Conservation (phyloP, 192 early-diverging fungal species). For the Thamnidium elegans region DNA sequence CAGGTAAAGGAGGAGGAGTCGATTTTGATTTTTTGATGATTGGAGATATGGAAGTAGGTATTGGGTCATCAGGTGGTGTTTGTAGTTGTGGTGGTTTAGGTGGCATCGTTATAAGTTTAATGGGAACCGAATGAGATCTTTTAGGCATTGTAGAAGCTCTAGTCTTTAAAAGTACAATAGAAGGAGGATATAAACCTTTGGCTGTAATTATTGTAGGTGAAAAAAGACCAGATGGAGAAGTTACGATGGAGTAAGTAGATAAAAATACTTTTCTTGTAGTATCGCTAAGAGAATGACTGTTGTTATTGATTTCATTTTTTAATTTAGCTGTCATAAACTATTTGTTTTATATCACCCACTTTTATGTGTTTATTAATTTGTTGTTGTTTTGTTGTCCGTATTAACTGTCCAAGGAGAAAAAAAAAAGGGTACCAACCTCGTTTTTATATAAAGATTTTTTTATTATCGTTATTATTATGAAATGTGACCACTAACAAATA, state of each 20-base stretch:
- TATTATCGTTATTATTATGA: no score
- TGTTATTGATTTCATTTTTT: not conserved
- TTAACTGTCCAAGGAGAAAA: no score
- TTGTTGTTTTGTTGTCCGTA: no score
- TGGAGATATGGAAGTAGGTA: not conserved
- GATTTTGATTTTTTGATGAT: not conserved
- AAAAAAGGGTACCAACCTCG: no score
- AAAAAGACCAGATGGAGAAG: not conserved
- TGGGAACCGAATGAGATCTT: not conserved
- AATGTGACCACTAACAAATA: no score
- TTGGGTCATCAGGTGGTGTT: not conserved
- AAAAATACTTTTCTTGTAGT: constrained; percentile 1
- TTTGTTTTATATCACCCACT: no score
- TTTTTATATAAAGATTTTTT: no score
- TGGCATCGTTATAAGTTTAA: not conserved
- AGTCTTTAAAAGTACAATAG: not conserved
- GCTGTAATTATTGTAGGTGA: not conserved
- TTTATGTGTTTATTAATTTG: no score
- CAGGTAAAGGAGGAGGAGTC: not conserved
- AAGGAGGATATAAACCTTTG: not conserved
- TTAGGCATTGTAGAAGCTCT: not conserved
- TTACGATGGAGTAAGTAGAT: not conserved
- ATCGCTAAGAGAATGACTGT: not conserved
- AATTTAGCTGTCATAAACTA: no score
- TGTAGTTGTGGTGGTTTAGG: not conserved